These are phyloP conservation scores for Trichocladium antarcticum DNA, from an alignment of 495 filamentous ascomycete species.

Conservation along the genomic window DNA sequence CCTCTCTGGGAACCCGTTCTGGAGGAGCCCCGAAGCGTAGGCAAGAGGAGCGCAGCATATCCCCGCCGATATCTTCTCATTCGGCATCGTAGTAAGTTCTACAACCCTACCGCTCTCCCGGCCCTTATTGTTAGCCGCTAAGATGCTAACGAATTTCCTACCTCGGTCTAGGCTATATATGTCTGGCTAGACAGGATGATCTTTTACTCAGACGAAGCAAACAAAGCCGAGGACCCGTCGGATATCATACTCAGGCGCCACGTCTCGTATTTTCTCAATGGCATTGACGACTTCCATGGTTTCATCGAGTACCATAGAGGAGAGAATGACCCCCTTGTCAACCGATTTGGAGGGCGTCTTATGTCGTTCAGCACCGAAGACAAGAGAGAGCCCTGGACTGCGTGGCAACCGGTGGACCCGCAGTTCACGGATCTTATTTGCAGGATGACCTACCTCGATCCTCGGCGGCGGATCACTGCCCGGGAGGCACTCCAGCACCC, in stretches of 20 bases:
- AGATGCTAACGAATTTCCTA: background rate
- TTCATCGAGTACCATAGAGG: constrained; percentile 3
- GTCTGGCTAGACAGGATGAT: background rate
- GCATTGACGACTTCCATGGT: background rate
- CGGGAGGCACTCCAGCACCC: constrained; percentile 3
- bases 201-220: constrained; percentile 1
- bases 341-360: background rate
- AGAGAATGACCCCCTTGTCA: background rate
- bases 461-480: background rate
- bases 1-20: constrained; percentile 4
- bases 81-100: constrained; percentile 1
- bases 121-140: background rate
- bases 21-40: constrained; percentile 7
- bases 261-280: background rate
- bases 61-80: constrained; percentile 4
- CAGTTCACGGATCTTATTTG: background rate
- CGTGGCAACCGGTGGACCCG: background rate
- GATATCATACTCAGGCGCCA: constrained; percentile 1
- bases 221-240: background rate
- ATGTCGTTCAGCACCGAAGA: background rate
- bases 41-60: constrained; percentile 1
- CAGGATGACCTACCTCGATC: constrained; percentile 2
- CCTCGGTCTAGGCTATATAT: constrained; percentile 1
- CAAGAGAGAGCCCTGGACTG: background rate
- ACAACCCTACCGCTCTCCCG: background rate